Base-by-base conservation (phyloP, 2,329 filamentous ascomycete genomes). In the Exophiala aquamarina region DNA sequence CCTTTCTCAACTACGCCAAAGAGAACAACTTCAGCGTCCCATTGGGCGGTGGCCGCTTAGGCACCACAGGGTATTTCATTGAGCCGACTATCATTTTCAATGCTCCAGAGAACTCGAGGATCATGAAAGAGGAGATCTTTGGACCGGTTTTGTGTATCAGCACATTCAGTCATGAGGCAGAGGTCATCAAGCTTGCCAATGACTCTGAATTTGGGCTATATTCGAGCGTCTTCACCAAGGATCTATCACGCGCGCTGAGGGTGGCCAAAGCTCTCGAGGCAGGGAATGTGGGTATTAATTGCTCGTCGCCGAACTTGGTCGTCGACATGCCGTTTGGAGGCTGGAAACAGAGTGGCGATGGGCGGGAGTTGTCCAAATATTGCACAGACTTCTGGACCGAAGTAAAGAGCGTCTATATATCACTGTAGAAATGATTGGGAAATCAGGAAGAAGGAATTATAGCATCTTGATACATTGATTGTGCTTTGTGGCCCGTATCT, bases 101-200 rank as follows among this genome's bases (percentile, higher is more conserved):
- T 50, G 79, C 79, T 15, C 74, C 77, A 0, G 77, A 81, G 54
- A 68, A 75, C 33, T 75, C 77, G 2, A 65, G 72, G 9, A 70
- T 83, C 15, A 78, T 83, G 17, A 64, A 68, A 32, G 81, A 83
- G 53, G 81, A 84, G 59, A 76, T 79, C 9, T 84, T 83, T 54
- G 80, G 77, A 0, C 84, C 84, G 0, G 80, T 87, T 23, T 71
- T 86, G 1, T 83, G 83, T 0, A 66, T 86, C 9, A 61, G 85
- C 42, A 75, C 73, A 14, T 87, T 82, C 79, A 69, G 69, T 0
- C 71, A 77, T 20, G 82, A 87, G 50, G 74, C 73, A 2, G 81
- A 84, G n/a, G 78, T 83, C 0, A 66, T 85, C 21, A 60, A 61
- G 1, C 73, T 79, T 2, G 79, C 76, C 2, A 84, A 83, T 51